Conservation (phyloP, 164 flowering plant species). For the Protea cynaroides region DNA sequence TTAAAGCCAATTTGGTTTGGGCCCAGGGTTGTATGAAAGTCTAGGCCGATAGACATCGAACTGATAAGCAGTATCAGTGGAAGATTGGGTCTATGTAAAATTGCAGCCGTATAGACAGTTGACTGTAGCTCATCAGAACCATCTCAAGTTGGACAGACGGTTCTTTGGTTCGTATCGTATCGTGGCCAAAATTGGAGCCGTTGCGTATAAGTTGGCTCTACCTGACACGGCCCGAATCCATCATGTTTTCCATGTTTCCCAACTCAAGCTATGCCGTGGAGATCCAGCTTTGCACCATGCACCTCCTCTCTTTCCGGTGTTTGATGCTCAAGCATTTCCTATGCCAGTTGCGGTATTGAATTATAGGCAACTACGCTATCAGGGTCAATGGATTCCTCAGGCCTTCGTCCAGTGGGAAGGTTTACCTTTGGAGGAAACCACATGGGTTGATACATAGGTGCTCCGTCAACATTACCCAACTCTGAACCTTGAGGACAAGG, state of each 20-base stretch:
- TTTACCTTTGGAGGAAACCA: too few relatives aligned
- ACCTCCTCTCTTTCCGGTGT: too few relatives aligned
- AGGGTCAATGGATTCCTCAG: too few relatives aligned
- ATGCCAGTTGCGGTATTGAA: too few relatives aligned
- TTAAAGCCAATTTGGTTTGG: not conserved
- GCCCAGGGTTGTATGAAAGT: slow-evolving; percentile 3
- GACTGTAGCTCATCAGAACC: not conserved
- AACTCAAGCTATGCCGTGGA: too few relatives aligned
- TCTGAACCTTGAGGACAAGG: too few relatives aligned
- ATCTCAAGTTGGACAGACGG: not conserved
- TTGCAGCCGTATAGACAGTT: not conserved
- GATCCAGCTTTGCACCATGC: too few relatives aligned
- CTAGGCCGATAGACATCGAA: not conserved
- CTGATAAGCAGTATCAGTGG: not conserved
- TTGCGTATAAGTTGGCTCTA: not conserved
- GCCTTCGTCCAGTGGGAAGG: too few relatives aligned
- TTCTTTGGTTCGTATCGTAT: slow-evolving; percentile 2
- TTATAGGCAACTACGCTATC: too few relatives aligned
- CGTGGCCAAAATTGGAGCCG: not conserved
- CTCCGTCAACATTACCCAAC: too few relatives aligned
- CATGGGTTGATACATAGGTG: too few relatives aligned
- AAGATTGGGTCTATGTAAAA: not conserved
- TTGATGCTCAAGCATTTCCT: too few relatives aligned
- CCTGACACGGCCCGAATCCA: not conserved
- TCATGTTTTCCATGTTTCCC: slow-evolving; percentile 10